These are phyloP conservation scores for Pontederia paniculata DNA, from an alignment of 176 grass and related monocot genomes.

Conservation along the genomic window DNA sequence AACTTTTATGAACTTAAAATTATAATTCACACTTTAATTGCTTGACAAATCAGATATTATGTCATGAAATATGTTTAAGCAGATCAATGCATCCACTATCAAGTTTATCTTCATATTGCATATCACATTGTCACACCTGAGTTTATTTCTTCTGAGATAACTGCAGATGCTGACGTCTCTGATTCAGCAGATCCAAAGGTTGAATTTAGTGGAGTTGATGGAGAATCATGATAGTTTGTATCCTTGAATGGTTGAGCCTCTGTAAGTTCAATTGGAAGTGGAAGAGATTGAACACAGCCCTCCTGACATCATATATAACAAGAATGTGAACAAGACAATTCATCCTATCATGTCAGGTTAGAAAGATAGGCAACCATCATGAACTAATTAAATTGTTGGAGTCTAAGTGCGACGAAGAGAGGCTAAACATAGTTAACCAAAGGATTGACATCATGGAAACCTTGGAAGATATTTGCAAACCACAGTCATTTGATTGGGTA, in stretches of 20 bases:
- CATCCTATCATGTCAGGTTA: no score
- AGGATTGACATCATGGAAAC: no score
- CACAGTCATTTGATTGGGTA: no score
- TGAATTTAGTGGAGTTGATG: constrained; percentile 41
- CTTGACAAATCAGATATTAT: no score
- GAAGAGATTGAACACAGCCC: constrained; percentile 21
- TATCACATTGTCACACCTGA: constrained; percentile 33
- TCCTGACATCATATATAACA: constrained; percentile 29
- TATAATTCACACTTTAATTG: no score
- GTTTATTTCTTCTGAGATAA: constrained; percentile 57
- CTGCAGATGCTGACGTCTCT: constrained; percentile 34
- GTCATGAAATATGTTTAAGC: background rate
- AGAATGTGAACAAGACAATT: no score
- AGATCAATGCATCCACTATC: background rate
- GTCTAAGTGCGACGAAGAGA: no score
- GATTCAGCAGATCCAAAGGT: constrained; percentile 45
- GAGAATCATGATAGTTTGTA: constrained; percentile 37
- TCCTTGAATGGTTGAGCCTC: constrained; percentile 26
- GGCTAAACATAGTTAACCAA: no score
- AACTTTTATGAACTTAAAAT: no score
- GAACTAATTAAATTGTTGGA: no score
- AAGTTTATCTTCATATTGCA: constrained; percentile 38
- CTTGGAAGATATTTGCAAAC: no score
- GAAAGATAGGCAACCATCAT: no score
- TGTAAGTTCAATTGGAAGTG: constrained; percentile 27